phyloP scores from a whole-genome alignment of 495 filamentous ascomycete species.

The Penicillium lagena region DNA sequence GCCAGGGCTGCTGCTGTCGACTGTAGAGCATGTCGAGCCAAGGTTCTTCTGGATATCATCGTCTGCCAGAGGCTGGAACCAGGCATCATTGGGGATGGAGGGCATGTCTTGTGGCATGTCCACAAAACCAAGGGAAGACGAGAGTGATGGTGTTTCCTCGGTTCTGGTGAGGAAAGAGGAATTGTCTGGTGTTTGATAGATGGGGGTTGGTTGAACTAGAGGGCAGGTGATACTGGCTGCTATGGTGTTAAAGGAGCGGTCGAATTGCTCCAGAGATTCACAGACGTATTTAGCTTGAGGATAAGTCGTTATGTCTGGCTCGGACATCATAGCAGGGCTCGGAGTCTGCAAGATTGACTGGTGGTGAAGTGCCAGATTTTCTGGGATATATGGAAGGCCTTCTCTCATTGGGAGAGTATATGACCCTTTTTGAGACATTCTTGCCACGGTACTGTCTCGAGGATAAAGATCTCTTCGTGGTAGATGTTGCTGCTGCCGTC shows the following conservation, averaged over 20 bases:
- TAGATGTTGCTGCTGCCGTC: neutral
- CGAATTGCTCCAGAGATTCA: neutral
- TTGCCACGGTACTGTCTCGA: too few relatives aligned
- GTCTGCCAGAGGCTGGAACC: neutral
- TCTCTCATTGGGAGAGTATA: neutral
- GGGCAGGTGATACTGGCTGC: neutral
- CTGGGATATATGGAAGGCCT: neutral
- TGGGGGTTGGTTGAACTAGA: too few relatives aligned
- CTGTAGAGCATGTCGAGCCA: neutral
- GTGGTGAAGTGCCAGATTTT: neutral
- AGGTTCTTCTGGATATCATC: neutral
- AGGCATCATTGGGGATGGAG: neutral
- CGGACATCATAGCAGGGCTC: neutral
- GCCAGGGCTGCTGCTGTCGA: neutral
- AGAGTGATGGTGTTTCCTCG: slow-evolving; percentile 2
- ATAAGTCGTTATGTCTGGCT: neutral
- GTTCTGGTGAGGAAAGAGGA: neutral
- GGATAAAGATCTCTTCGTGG: neutral
- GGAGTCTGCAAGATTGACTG: neutral
- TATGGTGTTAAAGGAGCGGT: neutral
- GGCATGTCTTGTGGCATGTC: neutral
- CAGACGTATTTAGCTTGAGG: neutral
- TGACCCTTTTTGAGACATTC: too few relatives aligned
- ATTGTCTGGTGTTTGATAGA: neutral
- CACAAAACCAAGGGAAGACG: slow-evolving; percentile 3